These are phyloP conservation scores for Telopea speciosissima DNA, from an alignment of 177 flowering plant genomes.

Conservation along the genomic window DNA sequence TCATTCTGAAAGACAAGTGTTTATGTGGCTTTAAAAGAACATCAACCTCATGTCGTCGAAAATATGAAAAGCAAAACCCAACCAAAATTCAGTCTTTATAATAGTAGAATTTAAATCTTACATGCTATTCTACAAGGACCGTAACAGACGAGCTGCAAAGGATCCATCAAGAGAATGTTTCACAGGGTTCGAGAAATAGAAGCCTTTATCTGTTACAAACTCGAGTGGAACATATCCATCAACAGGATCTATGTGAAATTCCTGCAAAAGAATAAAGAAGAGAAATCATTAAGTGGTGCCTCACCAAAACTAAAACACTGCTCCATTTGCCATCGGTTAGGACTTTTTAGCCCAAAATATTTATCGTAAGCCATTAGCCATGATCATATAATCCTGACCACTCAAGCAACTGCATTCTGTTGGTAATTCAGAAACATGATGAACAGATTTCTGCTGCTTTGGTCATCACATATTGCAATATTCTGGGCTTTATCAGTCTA, in stretches of 20 bases:
- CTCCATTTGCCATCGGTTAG: neutral
- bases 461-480: neutral
- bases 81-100: neutral
- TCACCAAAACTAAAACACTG: neutral
- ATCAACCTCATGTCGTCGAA: neutral
- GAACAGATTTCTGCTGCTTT: neutral
- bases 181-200: constrained; percentile 72
- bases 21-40: neutral
- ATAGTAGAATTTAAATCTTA: neutral
- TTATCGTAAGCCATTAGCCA: neutral
- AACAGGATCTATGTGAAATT: constrained; percentile 58
- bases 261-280: constrained; percentile 45
- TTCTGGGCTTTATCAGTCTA: neutral
- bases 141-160: constrained; percentile 82
- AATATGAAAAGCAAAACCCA: neutral
- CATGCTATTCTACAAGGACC: constrained; percentile 13
- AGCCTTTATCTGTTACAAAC: constrained; percentile 59
- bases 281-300: neutral
- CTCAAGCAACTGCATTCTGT: neutral
- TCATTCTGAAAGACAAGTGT: neutral
- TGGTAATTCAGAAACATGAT: neutral
- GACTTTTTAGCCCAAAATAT: neutral
- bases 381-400: neutral
- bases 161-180: constrained; percentile 85
- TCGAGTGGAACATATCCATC: constrained; percentile 50